Evolutionary conservation across 805 yeast species (phyloP), one percentile per base, ranked within the genome.

Genomic region (Lipomyces orientalis): DNA sequence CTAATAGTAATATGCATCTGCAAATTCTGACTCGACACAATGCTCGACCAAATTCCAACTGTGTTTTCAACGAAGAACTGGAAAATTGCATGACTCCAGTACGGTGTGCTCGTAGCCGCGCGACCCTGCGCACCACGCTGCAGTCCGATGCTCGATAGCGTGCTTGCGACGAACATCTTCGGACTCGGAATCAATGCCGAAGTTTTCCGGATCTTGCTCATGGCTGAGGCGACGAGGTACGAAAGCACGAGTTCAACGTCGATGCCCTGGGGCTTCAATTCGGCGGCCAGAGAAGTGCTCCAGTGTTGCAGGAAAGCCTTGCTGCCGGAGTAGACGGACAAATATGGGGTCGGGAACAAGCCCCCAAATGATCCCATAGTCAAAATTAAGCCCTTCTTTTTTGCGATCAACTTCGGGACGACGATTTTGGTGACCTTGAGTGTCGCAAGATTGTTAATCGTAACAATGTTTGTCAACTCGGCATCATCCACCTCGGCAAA

Each of bases 291-390:
- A 0, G 97, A 93, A 61, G 86, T 81, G 60, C 95, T 90, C 98
- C 99, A 95, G 67, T 88, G 86, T 81, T 95, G 98, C 77, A 95
- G 84, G 79, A 95, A 95, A 6, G 97, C 92, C 82, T 95, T 95
- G 58, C 98, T 92, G 31, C 99, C 99, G 22, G 98, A 90, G 81
- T 95, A 95, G 10, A 93, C 90, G 22, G 98, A 97, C 74, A 95
- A 84, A 73, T 87, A 84, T 29, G 99, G 98, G 12, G 97, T 89
- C 64, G 99, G 98, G 58, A 91, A 83, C 73, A 93, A 84, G 2
- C 98, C 99, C 63, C 97, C 97, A 76, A 95, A 94, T 3, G 98
- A 94, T 57, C 98, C 98, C 97, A 95, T 91, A 37, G 95, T 93
- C 73, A 95, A 82, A 67, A 95, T 86, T 75, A 95, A 84, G 4